Percentiles rank a stretch among this genome's conserved stretches.
These are phyloP conservation scores for Phascolomyces articulosus DNA, from an alignment of 371 early-diverging fungal species.

Conservation along the genomic window DNA sequence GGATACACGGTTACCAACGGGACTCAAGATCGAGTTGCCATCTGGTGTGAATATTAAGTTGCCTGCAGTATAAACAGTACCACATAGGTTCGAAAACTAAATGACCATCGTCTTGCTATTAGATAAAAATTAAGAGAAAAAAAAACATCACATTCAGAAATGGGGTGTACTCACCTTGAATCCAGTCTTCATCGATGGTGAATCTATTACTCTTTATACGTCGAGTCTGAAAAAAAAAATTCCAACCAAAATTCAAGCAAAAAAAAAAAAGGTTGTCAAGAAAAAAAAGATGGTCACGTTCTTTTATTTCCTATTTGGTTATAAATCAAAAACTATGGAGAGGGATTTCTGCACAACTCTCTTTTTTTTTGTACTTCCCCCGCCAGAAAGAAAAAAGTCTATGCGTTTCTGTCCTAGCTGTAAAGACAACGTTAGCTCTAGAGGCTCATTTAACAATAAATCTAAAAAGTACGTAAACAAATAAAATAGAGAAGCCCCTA, in stretches of 20 bases:
- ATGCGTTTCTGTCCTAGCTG: constrained; percentile 3
- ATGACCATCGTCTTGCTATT: too few relatives aligned
- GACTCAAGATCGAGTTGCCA: constrained; percentile 91
- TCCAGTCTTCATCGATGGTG: constrained; percentile 9
- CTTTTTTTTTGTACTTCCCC: neutral
- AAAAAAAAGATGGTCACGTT: constrained; percentile 5
- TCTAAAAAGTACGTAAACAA: neutral
- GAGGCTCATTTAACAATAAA: neutral
- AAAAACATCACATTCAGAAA: neutral
- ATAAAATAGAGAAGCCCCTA: too few relatives aligned
- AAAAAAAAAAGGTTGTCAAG: constrained; percentile 1
- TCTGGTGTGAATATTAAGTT: constrained; percentile 95
- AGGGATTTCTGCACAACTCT: neutral
- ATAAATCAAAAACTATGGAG: too few relatives aligned
- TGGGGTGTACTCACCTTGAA: constrained; percentile 2
- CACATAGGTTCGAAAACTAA: constrained; percentile 92
- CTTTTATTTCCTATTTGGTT: too few relatives aligned
- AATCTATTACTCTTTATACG: neutral
- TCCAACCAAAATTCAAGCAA: neutral
- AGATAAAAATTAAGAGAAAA: neutral
- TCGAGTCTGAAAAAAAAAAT: neutral
- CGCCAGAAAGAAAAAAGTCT: neutral
- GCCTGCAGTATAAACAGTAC: constrained; percentile 95
- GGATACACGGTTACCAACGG: constrained; percentile 96
- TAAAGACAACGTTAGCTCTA: neutral